phyloP scores from a whole-genome alignment of 2,329 filamentous ascomycete species.

The Diaporthe batatas region DNA sequence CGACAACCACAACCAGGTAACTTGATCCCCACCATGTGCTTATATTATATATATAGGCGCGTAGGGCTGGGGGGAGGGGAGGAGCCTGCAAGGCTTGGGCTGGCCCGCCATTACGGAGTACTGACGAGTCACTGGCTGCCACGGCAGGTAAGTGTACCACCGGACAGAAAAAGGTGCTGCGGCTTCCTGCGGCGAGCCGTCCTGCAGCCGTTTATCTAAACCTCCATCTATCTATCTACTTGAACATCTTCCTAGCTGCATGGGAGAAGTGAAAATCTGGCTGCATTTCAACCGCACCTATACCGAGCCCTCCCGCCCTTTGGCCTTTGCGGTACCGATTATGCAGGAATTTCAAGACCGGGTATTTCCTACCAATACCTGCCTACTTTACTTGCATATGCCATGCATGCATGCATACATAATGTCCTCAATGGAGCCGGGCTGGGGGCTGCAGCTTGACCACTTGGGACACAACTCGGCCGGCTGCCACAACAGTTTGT shows the following conservation, averaged over 20 bases:
- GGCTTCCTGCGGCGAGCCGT: slow-evolving; percentile 28
- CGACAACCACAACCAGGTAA: neutral
- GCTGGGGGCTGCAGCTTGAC: neutral
- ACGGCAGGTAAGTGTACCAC: slow-evolving; percentile 12
- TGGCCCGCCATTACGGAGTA: neutral
- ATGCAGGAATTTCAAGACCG: neutral
- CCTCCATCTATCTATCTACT: neutral
- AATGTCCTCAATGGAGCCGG: neutral
- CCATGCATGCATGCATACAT: slow-evolving; percentile 9
- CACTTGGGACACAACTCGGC: no score
- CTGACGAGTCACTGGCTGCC: neutral
- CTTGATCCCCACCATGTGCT: neutral
- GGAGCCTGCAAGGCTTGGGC: slow-evolving; percentile 16
- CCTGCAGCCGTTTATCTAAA: slow-evolving; percentile 18
- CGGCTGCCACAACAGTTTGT: neutral
- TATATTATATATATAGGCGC: neutral
- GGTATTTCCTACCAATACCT: neutral
- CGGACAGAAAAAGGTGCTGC: neutral
- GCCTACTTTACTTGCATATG: neutral
- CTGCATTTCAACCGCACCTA: neutral
- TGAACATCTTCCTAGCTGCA: neutral
- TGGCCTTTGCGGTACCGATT: neutral
- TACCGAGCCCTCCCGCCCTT: neutral
- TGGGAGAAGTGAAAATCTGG: slow-evolving; percentile 2
- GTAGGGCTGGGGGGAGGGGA: slow-evolving; percentile 4